Evolutionary conservation across 768 basidiomycete genomes (phyloP), one percentile per base, ranked within the genome.

Genomic region (Leucosporidium scottii): DNA sequence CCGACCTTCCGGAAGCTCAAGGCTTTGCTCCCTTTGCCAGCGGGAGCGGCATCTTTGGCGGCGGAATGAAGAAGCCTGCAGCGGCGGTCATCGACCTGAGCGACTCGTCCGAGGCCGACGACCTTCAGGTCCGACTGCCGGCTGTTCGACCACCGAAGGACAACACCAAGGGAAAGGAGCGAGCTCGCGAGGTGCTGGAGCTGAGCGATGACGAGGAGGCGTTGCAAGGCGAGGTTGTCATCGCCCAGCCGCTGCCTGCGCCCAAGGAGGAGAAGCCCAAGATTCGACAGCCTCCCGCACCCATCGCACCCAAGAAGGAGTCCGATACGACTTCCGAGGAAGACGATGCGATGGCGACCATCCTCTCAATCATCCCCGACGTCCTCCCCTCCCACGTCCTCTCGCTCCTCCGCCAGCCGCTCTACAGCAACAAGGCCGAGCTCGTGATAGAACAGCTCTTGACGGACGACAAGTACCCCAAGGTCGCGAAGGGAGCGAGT

Each of bases 321-420:
- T 44, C 39, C 39, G 39, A 44, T 13, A 44, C 39, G 7, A 44
- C 39, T 6, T 3, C 39, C 39, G 39, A 44, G 13, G 39, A 44
- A 15, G 53, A 61, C 28, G n/a, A 39, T 2, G 28, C 47, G 5
- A 21, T 66, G 47, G n/a, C 28, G 5, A 64, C 70, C 0, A 31
- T 71, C n/a, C 21, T 30, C 39, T 12, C 53, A 27, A 66, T 71
- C 67, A 55, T 71, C 30, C 70, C 70, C 28, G 70, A 68, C 53
- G 64, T 68, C 21, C 25, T 21, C 7, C 61, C 64, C 6, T 28
- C 61, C 27, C 30, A 63, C 25, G 66, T 71, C 27, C 23, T 27
- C 21, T 31, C 27, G n/a, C 58, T 66, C 20, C 62, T 71, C 17
- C 21, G 7, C 0, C 18, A 31, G 36, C 21, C 49, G 17, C 18